Percentiles rank a stretch among this genome's conserved stretches.
Conservation (phyloP, 1,284 basidiomycete genomes). For the Sanghuangporus weigelae region DNA sequence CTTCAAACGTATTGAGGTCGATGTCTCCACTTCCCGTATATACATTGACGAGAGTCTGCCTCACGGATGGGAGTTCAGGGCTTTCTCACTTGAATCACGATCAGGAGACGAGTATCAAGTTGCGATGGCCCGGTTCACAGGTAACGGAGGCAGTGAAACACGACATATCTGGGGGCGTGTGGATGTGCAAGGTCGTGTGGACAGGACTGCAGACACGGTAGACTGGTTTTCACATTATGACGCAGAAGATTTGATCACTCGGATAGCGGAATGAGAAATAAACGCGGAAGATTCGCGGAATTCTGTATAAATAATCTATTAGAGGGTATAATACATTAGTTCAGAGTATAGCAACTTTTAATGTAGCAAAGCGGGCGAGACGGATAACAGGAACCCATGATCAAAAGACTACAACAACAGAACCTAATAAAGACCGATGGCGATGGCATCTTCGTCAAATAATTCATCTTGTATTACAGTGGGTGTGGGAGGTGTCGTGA, state of each 20-base stretch:
- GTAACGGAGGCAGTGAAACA: slow-evolving; percentile 16
- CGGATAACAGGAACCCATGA: slow-evolving; percentile 11
- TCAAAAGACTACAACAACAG: background rate
- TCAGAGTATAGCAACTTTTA: slow-evolving; percentile 15
- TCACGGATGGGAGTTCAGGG: slow-evolving; percentile 60
- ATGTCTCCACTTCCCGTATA: slow-evolving; percentile 37
- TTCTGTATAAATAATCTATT: slow-evolving; percentile 4
- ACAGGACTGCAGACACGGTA: background rate
- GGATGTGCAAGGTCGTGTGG: slow-evolving; percentile 29
- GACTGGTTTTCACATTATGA: slow-evolving; percentile 36
- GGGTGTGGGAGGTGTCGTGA: background rate
- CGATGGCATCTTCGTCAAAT: slow-evolving; percentile 3
- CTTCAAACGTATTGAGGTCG: slow-evolving; percentile 67
- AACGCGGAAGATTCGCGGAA: background rate
- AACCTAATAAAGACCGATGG: slow-evolving; percentile 11
- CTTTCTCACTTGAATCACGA: slow-evolving; percentile 42
- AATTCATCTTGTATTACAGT: slow-evolving; percentile 1
- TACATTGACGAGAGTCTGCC: slow-evolving; percentile 53
- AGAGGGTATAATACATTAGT: slow-evolving; percentile 9
- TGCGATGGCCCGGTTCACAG: slow-evolving; percentile 49
- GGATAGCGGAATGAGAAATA: slow-evolving; percentile 25
- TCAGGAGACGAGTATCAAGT: slow-evolving; percentile 49
- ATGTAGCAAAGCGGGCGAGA: background rate
- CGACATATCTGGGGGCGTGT: slow-evolving; percentile 19
- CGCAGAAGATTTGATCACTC: slow-evolving; percentile 42